These are phyloP conservation scores for Eimeria maxima DNA, from an alignment of 169 alveolate genomes.

Conservation along the genomic window DNA sequence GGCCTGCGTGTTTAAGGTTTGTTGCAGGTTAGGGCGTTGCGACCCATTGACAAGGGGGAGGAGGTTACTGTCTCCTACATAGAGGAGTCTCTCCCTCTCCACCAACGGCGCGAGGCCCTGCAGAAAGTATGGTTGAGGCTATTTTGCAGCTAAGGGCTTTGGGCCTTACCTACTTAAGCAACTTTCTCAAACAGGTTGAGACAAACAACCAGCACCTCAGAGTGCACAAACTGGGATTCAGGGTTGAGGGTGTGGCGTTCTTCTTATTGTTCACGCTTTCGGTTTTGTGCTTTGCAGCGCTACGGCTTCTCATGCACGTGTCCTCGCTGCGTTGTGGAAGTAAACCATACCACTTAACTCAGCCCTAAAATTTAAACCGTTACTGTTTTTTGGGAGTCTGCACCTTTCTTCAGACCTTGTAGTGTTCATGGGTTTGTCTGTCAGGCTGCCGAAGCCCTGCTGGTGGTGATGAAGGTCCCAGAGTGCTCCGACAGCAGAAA, in stretches of 20 bases:
- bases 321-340: slow-evolving; percentile 78
- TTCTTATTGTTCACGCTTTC: not conserved
- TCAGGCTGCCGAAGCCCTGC: slow-evolving; percentile 72
- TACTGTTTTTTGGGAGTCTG: not conserved
- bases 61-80: slow-evolving; percentile 86
- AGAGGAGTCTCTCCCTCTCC: slow-evolving; percentile 85
- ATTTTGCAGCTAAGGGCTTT: not conserved
- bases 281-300: slow-evolving; percentile 47
- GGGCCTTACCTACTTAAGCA: not conserved
- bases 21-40: slow-evolving; percentile 83
- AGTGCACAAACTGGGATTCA: not conserved
- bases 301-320: slow-evolving; percentile 79
- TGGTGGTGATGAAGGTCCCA: slow-evolving; percentile 63
- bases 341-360: not conserved
- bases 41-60: slow-evolving; percentile 84
- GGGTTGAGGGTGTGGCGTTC: not conserved
- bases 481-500: slow-evolving; percentile 4
- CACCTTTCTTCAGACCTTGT: not conserved
- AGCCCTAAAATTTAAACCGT: not conserved
- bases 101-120: slow-evolving; percentile 78
- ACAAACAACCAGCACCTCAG: not conserved
- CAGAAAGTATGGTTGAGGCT: slow-evolving; percentile 67
- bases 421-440: not conserved
- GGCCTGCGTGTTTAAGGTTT: not conserved
- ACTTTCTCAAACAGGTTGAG: not conserved